Evolutionary conservation across 1,284 basidiomycete genomes (phyloP).

Genomic region (Tilletia horrida): DNA sequence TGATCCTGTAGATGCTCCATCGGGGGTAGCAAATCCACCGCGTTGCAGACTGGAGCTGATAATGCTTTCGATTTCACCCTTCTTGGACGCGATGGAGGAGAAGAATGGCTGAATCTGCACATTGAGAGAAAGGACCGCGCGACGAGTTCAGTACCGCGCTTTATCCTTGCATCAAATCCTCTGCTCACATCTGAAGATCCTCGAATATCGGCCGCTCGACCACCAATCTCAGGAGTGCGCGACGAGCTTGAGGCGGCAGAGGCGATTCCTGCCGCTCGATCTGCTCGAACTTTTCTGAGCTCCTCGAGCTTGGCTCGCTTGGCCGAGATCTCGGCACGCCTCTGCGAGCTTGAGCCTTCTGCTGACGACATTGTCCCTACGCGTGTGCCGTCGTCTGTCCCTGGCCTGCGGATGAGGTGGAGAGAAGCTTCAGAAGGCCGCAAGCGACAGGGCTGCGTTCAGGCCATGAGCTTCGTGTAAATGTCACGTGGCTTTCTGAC

Average conservation of each 20-base stretch:
- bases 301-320: conserved; percentile 85
- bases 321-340: conserved; percentile 80
- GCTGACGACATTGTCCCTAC: background rate
- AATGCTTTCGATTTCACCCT: conserved; percentile 14
- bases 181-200: conserved; percentile 22
- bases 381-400: background rate
- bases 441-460: no score
- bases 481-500: no score
- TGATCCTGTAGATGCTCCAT: conserved; percentile 9
- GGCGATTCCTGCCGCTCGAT: conserved; percentile 61
- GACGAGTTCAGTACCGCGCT: background rate
- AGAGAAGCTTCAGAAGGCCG: no score
- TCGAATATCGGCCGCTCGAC: conserved; percentile 4
- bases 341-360: conserved; percentile 49
- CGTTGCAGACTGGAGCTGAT: conserved; percentile 12
- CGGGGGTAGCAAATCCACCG: background rate
- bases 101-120: conserved; percentile 15
- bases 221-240: conserved; percentile 21
- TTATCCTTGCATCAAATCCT: background rate
- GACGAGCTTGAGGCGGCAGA: background rate
- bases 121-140: background rate
- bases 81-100: conserved; percentile 14
- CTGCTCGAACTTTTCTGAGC: conserved; percentile 69
- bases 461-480: no score
- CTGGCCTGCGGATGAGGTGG: no score